Conservation (phyloP, 2,329 filamentous ascomycete genomes). For the Scedosporium aurantiacum region DNA sequence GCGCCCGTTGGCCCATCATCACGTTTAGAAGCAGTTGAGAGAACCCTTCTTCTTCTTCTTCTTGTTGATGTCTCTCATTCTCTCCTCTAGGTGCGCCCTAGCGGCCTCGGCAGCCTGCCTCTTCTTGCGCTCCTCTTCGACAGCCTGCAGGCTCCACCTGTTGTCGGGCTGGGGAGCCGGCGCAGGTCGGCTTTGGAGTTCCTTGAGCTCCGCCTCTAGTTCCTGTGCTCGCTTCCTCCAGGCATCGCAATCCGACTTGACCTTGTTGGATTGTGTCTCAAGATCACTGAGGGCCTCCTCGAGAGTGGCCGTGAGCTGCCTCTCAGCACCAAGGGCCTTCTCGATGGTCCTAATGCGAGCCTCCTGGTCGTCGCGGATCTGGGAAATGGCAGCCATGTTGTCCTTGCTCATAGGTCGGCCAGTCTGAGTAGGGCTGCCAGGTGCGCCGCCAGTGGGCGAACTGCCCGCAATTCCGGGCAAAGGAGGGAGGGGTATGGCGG, state of each 20-base stretch:
- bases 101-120: slow-evolving; percentile 83
- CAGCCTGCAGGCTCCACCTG: slow-evolving; percentile 68
- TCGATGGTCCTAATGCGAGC: slow-evolving; percentile 90
- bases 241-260: slow-evolving; percentile 78
- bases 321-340: slow-evolving; percentile 91
- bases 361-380: slow-evolving; percentile 89
- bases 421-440: slow-evolving; percentile 39
- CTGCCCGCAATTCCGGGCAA: slow-evolving; percentile 52
- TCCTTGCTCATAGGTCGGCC: slow-evolving; percentile 76
- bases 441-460: slow-evolving; percentile 32
- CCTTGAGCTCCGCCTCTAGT: slow-evolving; percentile 62
- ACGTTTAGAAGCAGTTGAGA: slow-evolving; percentile 84
- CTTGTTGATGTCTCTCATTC: slow-evolving; percentile 81
- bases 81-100: slow-evolving; percentile 78
- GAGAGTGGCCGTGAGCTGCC: slow-evolving; percentile 87
- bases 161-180: slow-evolving; percentile 39
- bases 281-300: slow-evolving; percentile 94
- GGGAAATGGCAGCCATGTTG: slow-evolving; percentile 49
- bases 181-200: slow-evolving; percentile 41
- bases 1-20: neutral
- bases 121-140: slow-evolving; percentile 94
- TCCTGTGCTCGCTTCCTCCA: slow-evolving; percentile 80
- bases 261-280: slow-evolving; percentile 82
- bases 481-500: slow-evolving; percentile 89
- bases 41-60: slow-evolving; percentile 93